Conservation (phyloP, 306 rosid species). For the Abrus pulchellus region DNA sequence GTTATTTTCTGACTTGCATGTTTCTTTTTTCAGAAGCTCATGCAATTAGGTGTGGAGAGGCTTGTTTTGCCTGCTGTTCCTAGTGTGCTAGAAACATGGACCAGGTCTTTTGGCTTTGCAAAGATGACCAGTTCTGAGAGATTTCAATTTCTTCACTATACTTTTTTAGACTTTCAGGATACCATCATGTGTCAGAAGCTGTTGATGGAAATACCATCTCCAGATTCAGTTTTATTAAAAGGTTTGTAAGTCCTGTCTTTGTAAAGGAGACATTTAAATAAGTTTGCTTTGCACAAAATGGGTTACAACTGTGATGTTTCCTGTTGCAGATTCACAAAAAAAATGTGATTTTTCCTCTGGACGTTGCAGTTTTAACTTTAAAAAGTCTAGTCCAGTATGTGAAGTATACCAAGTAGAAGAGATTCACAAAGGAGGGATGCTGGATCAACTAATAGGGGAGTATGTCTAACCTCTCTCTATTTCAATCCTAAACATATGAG, state of each 20-base stretch:
- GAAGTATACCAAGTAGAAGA: conserved; percentile 63
- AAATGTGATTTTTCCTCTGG: conserved; percentile 38
- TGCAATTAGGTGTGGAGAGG: conserved; percentile 72
- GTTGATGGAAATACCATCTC: conserved; percentile 54
- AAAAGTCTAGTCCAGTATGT: conserved; percentile 39
- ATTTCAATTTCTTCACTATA: conserved; percentile 66
- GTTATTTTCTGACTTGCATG: too few relatives aligned
- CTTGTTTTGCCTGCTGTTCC: conserved; percentile 87
- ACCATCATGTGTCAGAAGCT: conserved; percentile 87
- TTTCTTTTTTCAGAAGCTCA: too few relatives aligned
- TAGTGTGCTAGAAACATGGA: conserved; percentile 82
- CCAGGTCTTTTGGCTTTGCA: conserved; percentile 73
- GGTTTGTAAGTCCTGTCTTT: conserved; percentile 50
- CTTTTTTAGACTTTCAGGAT: conserved; percentile 81
- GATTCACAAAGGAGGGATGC: conserved; percentile 46
- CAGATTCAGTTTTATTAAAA: conserved; percentile 40
- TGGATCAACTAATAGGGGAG: conserved; percentile 52
- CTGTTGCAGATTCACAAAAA: conserved; percentile 53
- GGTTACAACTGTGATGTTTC: conserved; percentile 10
- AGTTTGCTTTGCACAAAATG: conserved; percentile 21
- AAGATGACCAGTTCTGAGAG: conserved; percentile 72
- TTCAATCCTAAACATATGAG: background rate
- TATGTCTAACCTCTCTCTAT: conserved; percentile 58
- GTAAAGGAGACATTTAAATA: conserved; percentile 9
- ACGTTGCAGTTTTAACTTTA: conserved; percentile 37